A percentile compares a stretch with the other conserved stretches of the same genome.
Evolutionary conservation across 2,329 filamentous ascomycete species (phyloP).

Genomic region (Didymella segeticola): DNA sequence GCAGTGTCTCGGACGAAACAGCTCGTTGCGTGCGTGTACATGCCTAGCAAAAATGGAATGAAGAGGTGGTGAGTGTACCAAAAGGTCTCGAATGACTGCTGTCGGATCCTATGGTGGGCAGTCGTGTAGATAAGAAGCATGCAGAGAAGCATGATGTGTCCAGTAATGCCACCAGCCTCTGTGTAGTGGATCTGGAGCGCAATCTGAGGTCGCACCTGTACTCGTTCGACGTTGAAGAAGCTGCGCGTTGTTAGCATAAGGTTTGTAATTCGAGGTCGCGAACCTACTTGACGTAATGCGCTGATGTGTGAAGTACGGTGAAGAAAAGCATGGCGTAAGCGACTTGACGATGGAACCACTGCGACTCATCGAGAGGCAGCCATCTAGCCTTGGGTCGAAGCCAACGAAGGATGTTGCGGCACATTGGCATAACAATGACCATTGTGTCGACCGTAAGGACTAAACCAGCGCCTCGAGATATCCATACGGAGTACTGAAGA

Average conservation of each 20-base stretch:
- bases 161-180: constrained; percentile 88
- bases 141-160: constrained; percentile 97
- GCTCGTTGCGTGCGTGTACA: constrained; percentile 94
- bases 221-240: constrained; percentile 93
- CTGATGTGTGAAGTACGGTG: constrained; percentile 74
- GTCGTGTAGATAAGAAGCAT: constrained; percentile 99
- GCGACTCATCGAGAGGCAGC: constrained; percentile 92
- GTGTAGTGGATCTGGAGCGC: constrained; percentile 92
- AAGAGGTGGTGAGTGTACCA: constrained; percentile 99
- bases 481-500: constrained; percentile 89
- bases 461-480: constrained; percentile 90
- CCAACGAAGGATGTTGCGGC: constrained; percentile 84
- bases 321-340: constrained; percentile 90
- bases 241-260: constrained; percentile 50
- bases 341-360: constrained; percentile 95
- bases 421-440: constrained; percentile 92
- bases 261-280: too few relatives aligned
- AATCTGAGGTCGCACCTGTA: constrained; percentile 78
- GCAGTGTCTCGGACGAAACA: constrained; percentile 92
- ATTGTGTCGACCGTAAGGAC: constrained; percentile 83
- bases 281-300: constrained; percentile 91
- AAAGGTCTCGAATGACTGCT: constrained; percentile 97
- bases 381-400: constrained; percentile 86
- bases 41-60: constrained; percentile 87
- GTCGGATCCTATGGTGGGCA: constrained; percentile 88